Base-by-base conservation (phyloP, 176 grass and related monocot species). In the Oryza nivara region DNA sequence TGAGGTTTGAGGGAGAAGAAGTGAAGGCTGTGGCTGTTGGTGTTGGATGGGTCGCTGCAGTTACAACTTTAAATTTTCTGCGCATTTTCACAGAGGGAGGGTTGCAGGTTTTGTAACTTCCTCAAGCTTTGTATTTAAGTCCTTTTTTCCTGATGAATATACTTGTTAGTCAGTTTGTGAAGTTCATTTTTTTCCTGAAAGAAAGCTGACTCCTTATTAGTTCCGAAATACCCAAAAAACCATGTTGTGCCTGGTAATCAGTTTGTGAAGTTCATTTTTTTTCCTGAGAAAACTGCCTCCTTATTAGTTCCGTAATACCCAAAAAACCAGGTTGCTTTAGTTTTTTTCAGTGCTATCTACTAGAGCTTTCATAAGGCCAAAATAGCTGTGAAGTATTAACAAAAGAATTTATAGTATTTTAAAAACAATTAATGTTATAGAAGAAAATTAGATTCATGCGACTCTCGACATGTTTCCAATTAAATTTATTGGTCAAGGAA, bases 1-100 rank as follows among this genome's bases (percentile, higher is more conserved):
- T 98, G 96, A 91, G 96, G 74, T 93, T 98, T 83, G 96, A 98
- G 77, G 87, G 82, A 34, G 96, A 98, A 76, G 96, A 98, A 90
- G 89, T 95, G 76, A 98, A 93, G 70, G 88, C 83, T 78, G 93
- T 98, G 36, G 87, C 96, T 32, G 73, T 98, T 69, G 96, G 93
- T 81, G 76, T 81, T 74, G 87, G 87, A 75, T 98, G 96, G 96
- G 93, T 98, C 82, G 93, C 96, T 83, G 89, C 92, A 70, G 70
- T 93, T 54, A 95, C 91, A 61, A 95, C 69, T 77, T 90, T 89
- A 86, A 95, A 98, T 93, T 90, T 90, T 43, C 34, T 95, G 63
- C 96, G 86, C 73, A 90, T 98, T 80, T 98, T 95, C 74, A 92
- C 93, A 1, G 87, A 95, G 73, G 93, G 91, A 48, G 96, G 96